Conservation (phyloP, 768 basidiomycete species). For the Dioszegia crocea region DNA sequence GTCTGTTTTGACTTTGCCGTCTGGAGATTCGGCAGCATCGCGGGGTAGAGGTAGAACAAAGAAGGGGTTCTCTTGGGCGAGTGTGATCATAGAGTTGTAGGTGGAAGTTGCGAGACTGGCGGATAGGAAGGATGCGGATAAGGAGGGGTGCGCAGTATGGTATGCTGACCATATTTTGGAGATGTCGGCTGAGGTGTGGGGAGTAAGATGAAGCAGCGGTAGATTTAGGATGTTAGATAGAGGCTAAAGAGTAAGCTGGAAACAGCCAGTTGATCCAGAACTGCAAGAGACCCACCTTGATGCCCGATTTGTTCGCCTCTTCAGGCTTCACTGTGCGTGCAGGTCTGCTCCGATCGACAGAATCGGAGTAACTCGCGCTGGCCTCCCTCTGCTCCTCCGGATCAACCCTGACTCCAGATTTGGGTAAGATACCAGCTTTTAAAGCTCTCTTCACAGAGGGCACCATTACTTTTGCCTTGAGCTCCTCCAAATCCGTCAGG, state of each 20-base stretch:
- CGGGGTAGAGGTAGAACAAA: conserved; percentile 82
- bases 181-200: conserved; percentile 70
- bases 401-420: background rate
- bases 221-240: conserved; percentile 77
- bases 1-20: conserved; percentile 55
- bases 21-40: conserved; percentile 30
- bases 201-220: conserved; percentile 60
- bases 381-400: background rate
- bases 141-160: conserved; percentile 72
- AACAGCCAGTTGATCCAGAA: background rate
- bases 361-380: background rate
- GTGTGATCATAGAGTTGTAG: conserved; percentile 66
- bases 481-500: conserved; percentile 50
- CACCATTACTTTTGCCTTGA: conserved; percentile 47
- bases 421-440: conserved; percentile 12
- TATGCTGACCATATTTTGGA: conserved; percentile 83
- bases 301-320: conserved; percentile 42
- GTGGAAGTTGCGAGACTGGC: conserved; percentile 70
- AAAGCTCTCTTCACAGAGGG: conserved; percentile 21
- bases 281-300: conserved; percentile 49
- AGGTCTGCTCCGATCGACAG: conserved; percentile 2
- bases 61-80: conserved; percentile 64
- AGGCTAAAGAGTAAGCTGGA: conserved; percentile 56
- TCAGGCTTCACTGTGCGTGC: conserved; percentile 17
- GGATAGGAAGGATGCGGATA: conserved; percentile 77